Evolutionary conservation across 306 rosid species (phyloP), one percentile per base, ranked within the genome.

Genomic region (Cotoneaster glaucophyllus): DNA sequence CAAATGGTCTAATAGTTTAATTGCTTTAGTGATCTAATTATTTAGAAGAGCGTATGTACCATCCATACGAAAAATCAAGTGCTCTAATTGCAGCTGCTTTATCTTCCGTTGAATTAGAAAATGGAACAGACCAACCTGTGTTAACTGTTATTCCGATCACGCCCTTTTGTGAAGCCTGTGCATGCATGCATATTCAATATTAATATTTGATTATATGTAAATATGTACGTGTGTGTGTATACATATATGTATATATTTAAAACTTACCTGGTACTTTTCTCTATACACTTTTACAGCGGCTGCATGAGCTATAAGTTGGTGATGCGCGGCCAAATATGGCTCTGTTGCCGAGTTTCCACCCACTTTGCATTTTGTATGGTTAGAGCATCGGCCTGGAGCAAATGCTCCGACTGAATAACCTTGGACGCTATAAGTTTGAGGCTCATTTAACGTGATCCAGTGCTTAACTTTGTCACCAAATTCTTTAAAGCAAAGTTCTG

Each of bases 381-480:
- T 71, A 21, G 90, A 84, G 74, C 96, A 90, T 66, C 96, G 78
- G 18, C 71, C 74, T 1, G 92, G 92, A 3, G 96, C 86, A 7
- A 79, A 58, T 24, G 62, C 57, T 12, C 96, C 93, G 9, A 4
- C 57, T 67, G 82, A 75, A 73, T 88, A 88, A 10, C 90, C 6
- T 0, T 12, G 2, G 74, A 62, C 52, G 72, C 81, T 24, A 65
- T 80, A 80, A 1, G 80, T 75, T 29, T 69, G 28, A 18, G 96
- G 96, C 80, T 90, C 96, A 29, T 90, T 90, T 34, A 86, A 52
- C 2, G 96, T 88, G 52, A 87, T 78, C 96, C 93, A 90, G 64
- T 85, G 77, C 85, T 90, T 90, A 54, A 90, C 96, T 59, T 89
- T 77, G 75, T 90, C 91, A 7, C 96, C 96, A 70, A 90, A 90